Evolutionary conservation across 768 basidiomycete species (phyloP).

Genomic region (Lentinula guzmanii): DNA sequence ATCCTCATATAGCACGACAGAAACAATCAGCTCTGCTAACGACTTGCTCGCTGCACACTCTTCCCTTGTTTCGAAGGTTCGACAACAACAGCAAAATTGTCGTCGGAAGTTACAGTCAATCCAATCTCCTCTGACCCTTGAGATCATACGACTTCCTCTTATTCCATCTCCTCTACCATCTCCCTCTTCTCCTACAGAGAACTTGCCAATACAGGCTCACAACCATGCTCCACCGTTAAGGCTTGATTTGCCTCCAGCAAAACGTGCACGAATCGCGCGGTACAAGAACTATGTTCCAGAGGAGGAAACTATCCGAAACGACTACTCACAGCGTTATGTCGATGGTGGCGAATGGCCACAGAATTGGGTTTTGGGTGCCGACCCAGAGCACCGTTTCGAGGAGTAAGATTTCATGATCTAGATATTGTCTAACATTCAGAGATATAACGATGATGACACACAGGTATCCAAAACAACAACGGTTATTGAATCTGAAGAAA

Average conservation of each 20-base stretch:
- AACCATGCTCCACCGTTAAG: slow-evolving; percentile 29
- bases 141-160: slow-evolving; percentile 50
- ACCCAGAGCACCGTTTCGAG: slow-evolving; percentile 83
- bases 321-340: slow-evolving; percentile 88
- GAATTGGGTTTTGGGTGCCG: slow-evolving; percentile 87
- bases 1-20: slow-evolving; percentile 26
- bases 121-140: slow-evolving; percentile 43
- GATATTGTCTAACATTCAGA: background rate
- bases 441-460: background rate
- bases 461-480: slow-evolving; percentile 93
- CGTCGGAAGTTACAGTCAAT: slow-evolving; percentile 52
- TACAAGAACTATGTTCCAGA: slow-evolving; percentile 84
- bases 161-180: slow-evolving; percentile 40
- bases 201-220: slow-evolving; percentile 39
- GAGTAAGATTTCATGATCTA: slow-evolving; percentile 60
- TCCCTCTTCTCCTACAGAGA: slow-evolving; percentile 40
- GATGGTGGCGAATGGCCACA: slow-evolving; percentile 92
- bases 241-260: slow-evolving; percentile 59
- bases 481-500: slow-evolving; percentile 79
- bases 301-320: slow-evolving; percentile 95
- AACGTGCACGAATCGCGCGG: slow-evolving; percentile 62
- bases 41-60: slow-evolving; percentile 57
- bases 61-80: slow-evolving; percentile 50
- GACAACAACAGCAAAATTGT: slow-evolving; percentile 48
- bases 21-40: slow-evolving; percentile 58